Percentiles rank a stretch among this genome's conserved stretches.
phyloP scores from a whole-genome alignment of 2,329 filamentous ascomycete species.

The Fusarium sambucinum region DNA sequence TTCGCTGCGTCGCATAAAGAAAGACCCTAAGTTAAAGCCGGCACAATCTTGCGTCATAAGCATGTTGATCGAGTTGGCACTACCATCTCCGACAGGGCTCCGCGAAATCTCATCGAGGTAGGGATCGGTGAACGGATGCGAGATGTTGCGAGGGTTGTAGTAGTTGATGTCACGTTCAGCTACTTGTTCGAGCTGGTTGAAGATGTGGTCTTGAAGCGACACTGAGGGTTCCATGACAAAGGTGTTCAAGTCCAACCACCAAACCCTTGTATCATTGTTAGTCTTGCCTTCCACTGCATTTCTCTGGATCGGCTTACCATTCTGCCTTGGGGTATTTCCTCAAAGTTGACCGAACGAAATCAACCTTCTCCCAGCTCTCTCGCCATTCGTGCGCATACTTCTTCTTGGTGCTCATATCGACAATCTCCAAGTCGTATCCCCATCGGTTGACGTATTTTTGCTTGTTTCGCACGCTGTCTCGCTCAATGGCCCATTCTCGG shows the following conservation, averaged over 20 bases:
- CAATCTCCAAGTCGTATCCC: conserved; percentile 96
- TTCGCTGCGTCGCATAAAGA: conserved; percentile 85
- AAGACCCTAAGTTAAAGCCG: conserved; percentile 96
- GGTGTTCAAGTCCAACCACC: conserved; percentile 98
- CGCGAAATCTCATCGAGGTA: conserved; percentile 82
- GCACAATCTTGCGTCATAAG: conserved; percentile 93
- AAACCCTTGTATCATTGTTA: conserved; percentile 81
- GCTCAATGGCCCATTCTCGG: conserved; percentile 96
- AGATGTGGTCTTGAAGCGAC: conserved; percentile 90
- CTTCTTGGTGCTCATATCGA: conserved; percentile 99
- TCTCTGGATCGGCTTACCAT: conserved; percentile 72
- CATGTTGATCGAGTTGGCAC: conserved; percentile 83
- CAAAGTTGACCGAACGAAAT: conserved; percentile 88
- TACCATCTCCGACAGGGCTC: conserved; percentile 81
- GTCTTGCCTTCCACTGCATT: conserved; percentile 8
- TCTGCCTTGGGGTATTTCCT: conserved; percentile 95
- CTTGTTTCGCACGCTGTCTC: conserved; percentile 96
- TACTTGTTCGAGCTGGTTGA: conserved; percentile 78
- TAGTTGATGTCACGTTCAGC: conserved; percentile 96
- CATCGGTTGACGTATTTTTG: conserved; percentile 85
- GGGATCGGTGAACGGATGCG: conserved; percentile 78
- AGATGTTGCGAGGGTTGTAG: conserved; percentile 95
- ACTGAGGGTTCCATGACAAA: conserved; percentile 97
- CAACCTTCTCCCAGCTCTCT: conserved; percentile 99
- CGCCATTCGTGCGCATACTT: conserved; percentile 98